Percentiles rank a stretch among this genome's conserved stretches.
phyloP scores from a whole-genome alignment of 305 asterid species.

The Solanum hybrid region DNA sequence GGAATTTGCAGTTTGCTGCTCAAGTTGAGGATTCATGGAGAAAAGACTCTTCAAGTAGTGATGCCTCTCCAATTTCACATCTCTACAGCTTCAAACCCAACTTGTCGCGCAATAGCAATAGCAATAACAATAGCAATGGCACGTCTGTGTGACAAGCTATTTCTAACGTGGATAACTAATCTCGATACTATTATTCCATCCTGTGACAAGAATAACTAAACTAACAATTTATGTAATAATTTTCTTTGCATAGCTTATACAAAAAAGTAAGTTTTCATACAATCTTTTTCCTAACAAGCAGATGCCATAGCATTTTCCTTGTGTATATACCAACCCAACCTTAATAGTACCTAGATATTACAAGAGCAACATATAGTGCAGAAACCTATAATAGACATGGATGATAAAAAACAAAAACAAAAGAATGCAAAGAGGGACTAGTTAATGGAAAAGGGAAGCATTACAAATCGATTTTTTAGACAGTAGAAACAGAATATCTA shows the following conservation, averaged over 20 bases:
- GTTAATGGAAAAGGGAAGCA: background rate
- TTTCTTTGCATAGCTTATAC: background rate
- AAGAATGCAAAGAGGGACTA: background rate
- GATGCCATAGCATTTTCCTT: background rate
- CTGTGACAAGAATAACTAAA: background rate
- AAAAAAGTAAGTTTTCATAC: background rate
- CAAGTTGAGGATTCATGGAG: slow-evolving; percentile 57
- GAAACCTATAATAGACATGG: background rate
- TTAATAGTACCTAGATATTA: background rate
- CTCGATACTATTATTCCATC: background rate
- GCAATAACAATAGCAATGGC: background rate
- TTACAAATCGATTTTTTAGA: background rate
- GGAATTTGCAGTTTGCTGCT: slow-evolving; percentile 95
- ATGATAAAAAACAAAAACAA: background rate
- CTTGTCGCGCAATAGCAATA: background rate
- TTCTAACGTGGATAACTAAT: background rate
- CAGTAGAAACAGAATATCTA: background rate
- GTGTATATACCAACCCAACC: background rate
- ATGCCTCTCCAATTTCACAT: slow-evolving; percentile 62
- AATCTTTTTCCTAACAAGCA: background rate
- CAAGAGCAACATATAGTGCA: background rate
- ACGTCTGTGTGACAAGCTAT: background rate
- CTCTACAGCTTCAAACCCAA: slow-evolving; percentile 29
- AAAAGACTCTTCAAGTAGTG: slow-evolving; percentile 51
- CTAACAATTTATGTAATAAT: background rate